Base-by-base conservation (phyloP, 305 asterid species). In the Euphrasia arctica region DNA sequence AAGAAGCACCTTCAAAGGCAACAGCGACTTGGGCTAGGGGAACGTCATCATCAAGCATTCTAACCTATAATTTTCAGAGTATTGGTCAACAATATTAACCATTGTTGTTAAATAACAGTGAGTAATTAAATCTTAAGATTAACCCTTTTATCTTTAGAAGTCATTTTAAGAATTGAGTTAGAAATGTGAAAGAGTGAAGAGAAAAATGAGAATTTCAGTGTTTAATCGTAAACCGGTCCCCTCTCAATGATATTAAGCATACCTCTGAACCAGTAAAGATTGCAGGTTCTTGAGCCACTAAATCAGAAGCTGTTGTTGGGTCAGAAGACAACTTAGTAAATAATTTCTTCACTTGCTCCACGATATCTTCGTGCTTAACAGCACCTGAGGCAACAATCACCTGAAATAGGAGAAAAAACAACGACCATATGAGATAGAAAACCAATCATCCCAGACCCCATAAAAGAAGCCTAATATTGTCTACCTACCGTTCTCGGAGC, bases 211-310 rank as follows among this genome's bases (percentile, higher is more conserved):
- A 39, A 8, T 39, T 36, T 2, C 12, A 39, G 45, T 39, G 11
- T 1, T 6, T 39, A 0, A 39, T 39, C 2, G 11, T 39, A 10
- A 39, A 39, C 9, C 3, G 6, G 45, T 39, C 45, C 45, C 45
- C 45, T 9, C 45, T 32, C 57, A 65, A 68, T 41, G 43, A 65
- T 32, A 60, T 49, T 42, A 64, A 49, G 60, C 51, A 51, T 79
- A 91, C 97, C 93, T 90, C 97, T 59, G 97, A 90, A 59, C 97
- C 97, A 9, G 97, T 90, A 77, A 90, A 88, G 65, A 75, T 70
- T 55, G 97, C 79, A 68, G 97, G 96, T 60, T 80, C 85, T 49
- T 75, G 78, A 47, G 86, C 74, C 72, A 83, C 89, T 70, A 90
- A 75, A 27, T 88, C 84, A 63, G 93, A 68, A 65, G 93, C 62